Evolutionary conservation across 805 yeast genomes (phyloP).

Genomic region (Yamadazyma olivae): DNA sequence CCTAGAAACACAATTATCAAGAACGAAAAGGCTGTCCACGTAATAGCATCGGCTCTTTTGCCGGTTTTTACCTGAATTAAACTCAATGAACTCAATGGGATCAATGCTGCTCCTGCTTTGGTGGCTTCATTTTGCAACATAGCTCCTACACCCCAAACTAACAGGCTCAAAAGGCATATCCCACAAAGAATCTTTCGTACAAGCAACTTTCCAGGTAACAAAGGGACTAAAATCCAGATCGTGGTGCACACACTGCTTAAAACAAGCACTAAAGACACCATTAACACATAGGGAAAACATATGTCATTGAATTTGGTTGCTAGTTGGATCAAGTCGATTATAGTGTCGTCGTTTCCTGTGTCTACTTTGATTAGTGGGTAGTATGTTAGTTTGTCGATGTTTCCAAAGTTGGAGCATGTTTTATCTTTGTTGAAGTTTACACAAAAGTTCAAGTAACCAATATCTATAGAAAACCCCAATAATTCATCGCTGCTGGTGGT

Average conservation of each 20-base stretch:
- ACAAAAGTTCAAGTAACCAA: slow-evolving; percentile 61
- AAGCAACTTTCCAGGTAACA: slow-evolving; percentile 40
- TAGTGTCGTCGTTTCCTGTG: slow-evolving; percentile 4
- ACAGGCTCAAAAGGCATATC: slow-evolving; percentile 32
- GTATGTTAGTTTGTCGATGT: slow-evolving; percentile 17
- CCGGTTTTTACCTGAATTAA: slow-evolving; percentile 46
- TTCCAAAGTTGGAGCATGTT: slow-evolving; percentile 35
- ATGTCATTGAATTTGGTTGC: slow-evolving; percentile 44
- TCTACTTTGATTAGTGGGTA: slow-evolving; percentile 13
- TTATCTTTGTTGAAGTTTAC: slow-evolving; percentile 29
- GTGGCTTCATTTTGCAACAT: slow-evolving; percentile 63
- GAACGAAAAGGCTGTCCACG: slow-evolving; percentile 60
- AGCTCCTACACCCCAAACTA: slow-evolving; percentile 64
- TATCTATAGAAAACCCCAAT: slow-evolving; percentile 40
- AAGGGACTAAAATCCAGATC: slow-evolving; percentile 35
- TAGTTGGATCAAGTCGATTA: slow-evolving; percentile 44
- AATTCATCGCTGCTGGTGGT: slow-evolving; percentile 23
- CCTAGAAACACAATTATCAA: slow-evolving; percentile 38
- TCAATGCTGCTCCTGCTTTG: slow-evolving; percentile 39
- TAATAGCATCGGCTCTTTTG: slow-evolving; percentile 50
- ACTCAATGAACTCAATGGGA: slow-evolving; percentile 49
- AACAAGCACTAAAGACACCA: slow-evolving; percentile 45
- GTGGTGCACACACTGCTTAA: slow-evolving; percentile 39
- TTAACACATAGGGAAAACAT: slow-evolving; percentile 53
- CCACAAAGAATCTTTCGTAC: slow-evolving; percentile 21